phyloP scores from a whole-genome alignment of 805 yeast species.

The Sporopachydermia quercuum region DNA sequence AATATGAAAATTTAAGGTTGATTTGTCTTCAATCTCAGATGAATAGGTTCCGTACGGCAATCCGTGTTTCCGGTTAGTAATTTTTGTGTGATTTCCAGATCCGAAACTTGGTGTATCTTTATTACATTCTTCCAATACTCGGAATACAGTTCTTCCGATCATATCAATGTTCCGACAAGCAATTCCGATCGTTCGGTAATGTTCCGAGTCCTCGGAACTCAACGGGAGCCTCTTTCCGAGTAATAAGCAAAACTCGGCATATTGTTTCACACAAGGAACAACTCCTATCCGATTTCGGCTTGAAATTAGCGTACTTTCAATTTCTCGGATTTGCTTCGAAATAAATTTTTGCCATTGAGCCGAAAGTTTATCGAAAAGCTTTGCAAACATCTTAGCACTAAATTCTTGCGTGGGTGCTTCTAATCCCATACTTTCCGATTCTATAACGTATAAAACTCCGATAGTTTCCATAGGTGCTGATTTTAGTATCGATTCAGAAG shows the following conservation, averaged over 20 bases:
- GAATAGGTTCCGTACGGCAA: no score
- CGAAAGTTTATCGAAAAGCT: conserved; percentile 34
- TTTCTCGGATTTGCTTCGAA: conserved; percentile 32
- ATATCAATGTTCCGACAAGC: background rate
- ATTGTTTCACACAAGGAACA: conserved; percentile 28
- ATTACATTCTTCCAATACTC: conserved; percentile 1
- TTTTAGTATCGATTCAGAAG: conserved; percentile 21
- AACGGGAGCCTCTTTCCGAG: conserved; percentile 16
- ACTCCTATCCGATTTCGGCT: conserved; percentile 26
- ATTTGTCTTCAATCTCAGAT: conserved; percentile 20
- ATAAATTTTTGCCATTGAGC: conserved; percentile 46
- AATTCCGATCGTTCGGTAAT: background rate
- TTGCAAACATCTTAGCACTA: conserved; percentile 32
- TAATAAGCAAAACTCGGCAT: conserved; percentile 30
- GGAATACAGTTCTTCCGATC: background rate
- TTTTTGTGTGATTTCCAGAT: background rate
- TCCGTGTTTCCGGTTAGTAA: background rate
- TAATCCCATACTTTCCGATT: conserved; percentile 21
- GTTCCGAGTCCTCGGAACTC: background rate
- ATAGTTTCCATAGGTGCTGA: conserved; percentile 27
- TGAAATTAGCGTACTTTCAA: conserved; percentile 23
- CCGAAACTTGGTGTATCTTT: background rate
- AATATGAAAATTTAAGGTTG: conserved; percentile 25
- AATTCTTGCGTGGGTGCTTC: conserved; percentile 53
- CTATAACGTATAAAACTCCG: conserved; percentile 26